A percentile compares a stretch with the other conserved stretches of the same genome.
phyloP scores from a whole-genome alignment of 2,329 filamentous ascomycete genomes.

The Sclerotinia glacialis region DNA sequence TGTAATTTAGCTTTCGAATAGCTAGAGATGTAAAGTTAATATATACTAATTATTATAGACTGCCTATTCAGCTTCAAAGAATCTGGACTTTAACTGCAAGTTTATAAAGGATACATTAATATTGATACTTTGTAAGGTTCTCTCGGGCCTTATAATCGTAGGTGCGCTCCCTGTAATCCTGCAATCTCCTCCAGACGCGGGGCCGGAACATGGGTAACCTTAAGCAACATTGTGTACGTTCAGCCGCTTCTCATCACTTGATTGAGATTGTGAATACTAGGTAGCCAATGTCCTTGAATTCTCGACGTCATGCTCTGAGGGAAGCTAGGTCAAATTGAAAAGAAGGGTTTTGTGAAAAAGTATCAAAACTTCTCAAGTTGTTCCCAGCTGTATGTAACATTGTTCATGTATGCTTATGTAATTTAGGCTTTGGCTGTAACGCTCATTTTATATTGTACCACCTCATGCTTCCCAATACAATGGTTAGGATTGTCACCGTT shows the following conservation, averaged over 20 bases:
- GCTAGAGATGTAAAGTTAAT: too few relatives aligned
- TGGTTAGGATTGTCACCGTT: not conserved
- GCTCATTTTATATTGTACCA: not conserved
- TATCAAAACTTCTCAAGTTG: not conserved
- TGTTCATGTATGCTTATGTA: not conserved
- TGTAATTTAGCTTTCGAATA: too few relatives aligned
- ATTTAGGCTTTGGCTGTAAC: not conserved
- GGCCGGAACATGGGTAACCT: not conserved
- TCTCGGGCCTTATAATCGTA: too few relatives aligned
- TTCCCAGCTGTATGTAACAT: not conserved
- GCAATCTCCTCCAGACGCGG: not conserved
- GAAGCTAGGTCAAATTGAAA: not conserved
- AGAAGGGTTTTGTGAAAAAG: too few relatives aligned
- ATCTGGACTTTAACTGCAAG: too few relatives aligned
- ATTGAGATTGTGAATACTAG: not conserved
- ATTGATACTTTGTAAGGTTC: too few relatives aligned
- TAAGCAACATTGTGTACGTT: not conserved
- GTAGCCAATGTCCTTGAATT: not conserved
- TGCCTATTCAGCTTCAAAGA: too few relatives aligned
- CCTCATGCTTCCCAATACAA: not conserved
- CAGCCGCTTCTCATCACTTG: not conserved
- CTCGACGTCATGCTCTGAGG: too few relatives aligned
- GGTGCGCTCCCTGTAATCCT: too few relatives aligned
- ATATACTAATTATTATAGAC: too few relatives aligned
- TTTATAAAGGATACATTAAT: too few relatives aligned